phyloP scores from a whole-genome alignment of 2,329 filamentous ascomycete species.

The Fusarium zealandicum region DNA sequence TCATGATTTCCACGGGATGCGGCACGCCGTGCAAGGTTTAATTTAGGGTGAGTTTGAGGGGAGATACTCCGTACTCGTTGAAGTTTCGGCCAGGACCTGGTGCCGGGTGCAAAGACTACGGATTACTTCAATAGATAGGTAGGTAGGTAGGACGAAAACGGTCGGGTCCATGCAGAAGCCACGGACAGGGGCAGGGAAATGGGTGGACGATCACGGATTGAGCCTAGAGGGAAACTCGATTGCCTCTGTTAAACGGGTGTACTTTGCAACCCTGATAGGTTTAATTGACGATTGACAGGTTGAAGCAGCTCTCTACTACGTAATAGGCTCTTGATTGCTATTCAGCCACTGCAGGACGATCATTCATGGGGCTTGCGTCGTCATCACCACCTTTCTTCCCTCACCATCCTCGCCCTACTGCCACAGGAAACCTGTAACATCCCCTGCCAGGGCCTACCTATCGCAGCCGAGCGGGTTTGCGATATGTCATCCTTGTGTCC shows the following conservation, averaged over 20 bases:
- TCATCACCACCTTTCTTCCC: constrained; percentile 1
- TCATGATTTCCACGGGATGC: too few relatives aligned
- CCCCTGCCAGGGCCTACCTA: background rate
- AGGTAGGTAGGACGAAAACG: background rate
- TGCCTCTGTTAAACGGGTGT: constrained; percentile 4
- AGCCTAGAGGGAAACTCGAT: constrained; percentile 24
- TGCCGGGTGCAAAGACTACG: too few relatives aligned
- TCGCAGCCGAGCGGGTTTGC: constrained; percentile 18
- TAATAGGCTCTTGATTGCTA: background rate
- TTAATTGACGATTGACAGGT: background rate
- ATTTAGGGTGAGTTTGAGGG: too few relatives aligned
- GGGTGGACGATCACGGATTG: constrained; percentile 13
- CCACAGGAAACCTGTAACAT: background rate
- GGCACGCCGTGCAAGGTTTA: too few relatives aligned
- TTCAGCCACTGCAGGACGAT: background rate
- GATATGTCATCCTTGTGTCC: constrained; percentile 21
- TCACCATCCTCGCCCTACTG: constrained; percentile 1
- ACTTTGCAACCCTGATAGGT: background rate
- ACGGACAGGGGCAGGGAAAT: constrained; percentile 27
- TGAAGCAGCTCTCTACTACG: background rate
- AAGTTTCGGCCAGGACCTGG: too few relatives aligned
- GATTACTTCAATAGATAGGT: too few relatives aligned
- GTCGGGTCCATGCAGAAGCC: too few relatives aligned
- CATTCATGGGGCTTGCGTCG: background rate
- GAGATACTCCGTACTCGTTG: too few relatives aligned